Evolutionary conservation across 2,329 filamentous ascomycete genomes (phyloP).

Genomic region (Alternaria viburni): DNA sequence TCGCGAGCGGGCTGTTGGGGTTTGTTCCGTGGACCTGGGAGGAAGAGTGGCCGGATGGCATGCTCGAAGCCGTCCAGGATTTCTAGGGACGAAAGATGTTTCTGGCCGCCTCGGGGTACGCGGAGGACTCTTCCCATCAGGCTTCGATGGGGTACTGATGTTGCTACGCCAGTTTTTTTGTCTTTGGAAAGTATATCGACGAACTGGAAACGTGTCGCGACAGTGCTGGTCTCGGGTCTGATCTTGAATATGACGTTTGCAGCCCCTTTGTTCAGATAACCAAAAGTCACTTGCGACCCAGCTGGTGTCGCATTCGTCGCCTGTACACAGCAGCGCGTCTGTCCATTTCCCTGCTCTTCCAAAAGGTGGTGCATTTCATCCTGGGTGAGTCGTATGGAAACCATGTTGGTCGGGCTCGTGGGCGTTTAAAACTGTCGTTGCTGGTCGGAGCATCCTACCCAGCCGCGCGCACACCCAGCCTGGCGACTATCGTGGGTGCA

Average conservation of each 20-base stretch:
- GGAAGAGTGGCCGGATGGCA: slow-evolving; percentile 38
- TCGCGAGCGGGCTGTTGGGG: slow-evolving; percentile 5
- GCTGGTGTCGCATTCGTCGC: slow-evolving; percentile 3
- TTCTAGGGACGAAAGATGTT: slow-evolving; percentile 31
- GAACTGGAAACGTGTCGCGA: slow-evolving; percentile 20
- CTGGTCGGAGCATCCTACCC: slow-evolving; percentile 7
- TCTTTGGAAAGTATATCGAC: slow-evolving; percentile 15
- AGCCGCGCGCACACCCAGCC: slow-evolving; percentile 4
- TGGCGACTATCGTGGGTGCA: slow-evolving; percentile 9
- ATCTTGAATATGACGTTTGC: slow-evolving; percentile 45
- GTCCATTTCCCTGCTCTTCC: slow-evolving; percentile 5
- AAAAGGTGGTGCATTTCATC: slow-evolving; percentile 14
- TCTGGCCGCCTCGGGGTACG: slow-evolving; percentile 37
- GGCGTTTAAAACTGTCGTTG: neutral
- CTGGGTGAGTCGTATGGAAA: slow-evolving; percentile 6
- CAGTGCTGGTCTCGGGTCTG: slow-evolving; percentile 8
- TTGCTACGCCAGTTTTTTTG: neutral
- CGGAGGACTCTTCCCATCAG: slow-evolving; percentile 34
- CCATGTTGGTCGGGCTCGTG: slow-evolving; percentile 2
- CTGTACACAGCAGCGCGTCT: slow-evolving; percentile 22
- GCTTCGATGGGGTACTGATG: slow-evolving; percentile 9
- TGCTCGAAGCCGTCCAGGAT: slow-evolving; percentile 37
- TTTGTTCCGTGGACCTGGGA: slow-evolving; percentile 8
- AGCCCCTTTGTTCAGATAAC: slow-evolving; percentile 42
- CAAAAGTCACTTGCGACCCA: slow-evolving; percentile 19